Evolutionary conservation across 2,329 filamentous ascomycete species (phyloP), one percentile per base, ranked within the genome.

Genomic region (Teratosphaeria zuluensis): DNA sequence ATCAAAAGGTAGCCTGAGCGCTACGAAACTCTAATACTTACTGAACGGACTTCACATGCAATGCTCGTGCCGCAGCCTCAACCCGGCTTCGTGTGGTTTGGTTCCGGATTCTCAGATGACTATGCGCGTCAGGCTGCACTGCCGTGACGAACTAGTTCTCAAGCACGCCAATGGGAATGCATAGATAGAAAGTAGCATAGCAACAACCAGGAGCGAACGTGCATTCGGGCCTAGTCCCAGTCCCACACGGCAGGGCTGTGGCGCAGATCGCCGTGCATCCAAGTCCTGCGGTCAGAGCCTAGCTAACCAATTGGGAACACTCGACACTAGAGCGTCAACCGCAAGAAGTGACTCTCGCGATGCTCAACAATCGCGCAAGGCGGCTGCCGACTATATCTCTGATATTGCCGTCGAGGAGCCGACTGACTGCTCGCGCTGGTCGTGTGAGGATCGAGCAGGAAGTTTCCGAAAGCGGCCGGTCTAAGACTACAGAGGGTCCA

Each of bases 381-480:
- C 59, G 54, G 53, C 53, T 48, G 52, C 56, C 56, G 53, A 59
- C 61, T 68, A 65, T 66, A 62, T 64, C 63, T 64, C 32, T 12
- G 4, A 35, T 53, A 35, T n/a, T 16, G 42, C 19, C 42, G 42
- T 48, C 42, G 16, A 21, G 5, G 31, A 21, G 31, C 8, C 57
- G 57, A 54, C 19, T 46, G 19, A n/a, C 31, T 21, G 12, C 6
- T 46, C 19, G 14, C n/a, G 31, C 54, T 19, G 51, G 59, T 65
- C 57, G 61, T 59, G 61, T 63, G 53, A 55, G 53, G 46, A 59
- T 61, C 24, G 54, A 63, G 62, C 62, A 59, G 57, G 62, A 55
- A 59, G 55, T 61, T 68, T 69, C 69, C 67, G 67, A 64, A 71
- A 71, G 58, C 69, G 66, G 69, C 66, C 61, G 61, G 58, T 56